Conservation (phyloP, 176 grass and related monocot species). For the Eleusine indica region DNA sequence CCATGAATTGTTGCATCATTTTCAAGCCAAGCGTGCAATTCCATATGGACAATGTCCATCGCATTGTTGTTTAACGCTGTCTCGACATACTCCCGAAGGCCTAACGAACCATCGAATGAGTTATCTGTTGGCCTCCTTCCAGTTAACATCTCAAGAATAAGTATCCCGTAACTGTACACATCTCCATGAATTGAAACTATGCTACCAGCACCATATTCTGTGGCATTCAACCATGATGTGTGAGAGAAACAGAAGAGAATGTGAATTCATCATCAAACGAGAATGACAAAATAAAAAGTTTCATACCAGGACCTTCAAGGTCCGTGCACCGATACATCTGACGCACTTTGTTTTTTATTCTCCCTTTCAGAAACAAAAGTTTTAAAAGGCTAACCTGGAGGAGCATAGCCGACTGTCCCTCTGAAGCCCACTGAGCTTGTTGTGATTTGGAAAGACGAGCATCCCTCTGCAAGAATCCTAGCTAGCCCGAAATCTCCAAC, state of each 20-base stretch:
- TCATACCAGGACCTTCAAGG: too few relatives aligned
- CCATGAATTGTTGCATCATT: neutral
- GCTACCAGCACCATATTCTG: slow-evolving; percentile 46
- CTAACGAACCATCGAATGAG: slow-evolving; percentile 3
- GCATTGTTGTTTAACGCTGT: neutral
- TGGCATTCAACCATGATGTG: neutral
- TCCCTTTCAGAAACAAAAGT: too few relatives aligned
- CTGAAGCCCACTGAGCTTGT: slow-evolving; percentile 7
- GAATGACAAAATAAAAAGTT: too few relatives aligned
- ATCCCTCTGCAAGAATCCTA: neutral
- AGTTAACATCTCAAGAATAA: slow-evolving; percentile 49
- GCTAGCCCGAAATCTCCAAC: too few relatives aligned
- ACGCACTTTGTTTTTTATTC: neutral
- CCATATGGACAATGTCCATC: slow-evolving; percentile 16
- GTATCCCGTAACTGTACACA: slow-evolving; percentile 51
- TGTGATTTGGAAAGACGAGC: neutral
- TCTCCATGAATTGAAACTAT: slow-evolving; percentile 42
- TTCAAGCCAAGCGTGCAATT: neutral
- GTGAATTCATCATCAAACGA: too few relatives aligned
- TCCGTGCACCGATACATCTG: too few relatives aligned
- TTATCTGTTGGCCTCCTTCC: slow-evolving; percentile 36
- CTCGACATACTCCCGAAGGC: slow-evolving; percentile 31
- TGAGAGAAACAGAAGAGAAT: too few relatives aligned
- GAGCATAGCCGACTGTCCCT: slow-evolving; percentile 44
- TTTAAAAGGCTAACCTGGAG: slow-evolving; percentile 20